phyloP scores from a whole-genome alignment of 768 basidiomycete genomes.

The Boletus patriciae region DNA sequence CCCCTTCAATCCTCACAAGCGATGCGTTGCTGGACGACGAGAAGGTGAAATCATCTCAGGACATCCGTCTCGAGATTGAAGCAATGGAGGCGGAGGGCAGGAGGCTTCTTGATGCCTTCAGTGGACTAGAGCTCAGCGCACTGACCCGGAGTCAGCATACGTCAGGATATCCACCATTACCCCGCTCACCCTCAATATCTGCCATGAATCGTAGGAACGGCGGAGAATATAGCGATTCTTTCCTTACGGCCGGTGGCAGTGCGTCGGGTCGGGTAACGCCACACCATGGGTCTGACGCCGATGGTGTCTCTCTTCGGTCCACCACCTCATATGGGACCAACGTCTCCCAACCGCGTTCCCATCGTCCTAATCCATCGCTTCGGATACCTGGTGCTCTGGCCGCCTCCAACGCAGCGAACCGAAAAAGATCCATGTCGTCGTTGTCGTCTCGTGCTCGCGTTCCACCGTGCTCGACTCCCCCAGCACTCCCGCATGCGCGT shows the following conservation, averaged over 20 bases:
- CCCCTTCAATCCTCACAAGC: constrained; percentile 30
- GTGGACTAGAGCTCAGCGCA: constrained; percentile 70
- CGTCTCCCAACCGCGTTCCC: constrained; percentile 47
- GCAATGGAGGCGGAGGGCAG: constrained; percentile 69
- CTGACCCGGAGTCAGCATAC: constrained; percentile 43
- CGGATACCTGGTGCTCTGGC: constrained; percentile 35
- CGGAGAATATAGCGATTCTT: constrained; percentile 27
- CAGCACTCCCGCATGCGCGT: constrained; percentile 31
- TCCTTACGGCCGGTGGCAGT: constrained; percentile 24
- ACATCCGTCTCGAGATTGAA: constrained; percentile 66
- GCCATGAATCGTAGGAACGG: constrained; percentile 26
- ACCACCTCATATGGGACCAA: constrained; percentile 51
- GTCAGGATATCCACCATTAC: constrained; percentile 22
- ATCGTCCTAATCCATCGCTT: constrained; percentile 40
- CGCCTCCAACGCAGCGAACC: constrained; percentile 36
- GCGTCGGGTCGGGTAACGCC: constrained; percentile 34
- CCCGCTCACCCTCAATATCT: constrained; percentile 33
- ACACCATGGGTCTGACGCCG: constrained; percentile 41
- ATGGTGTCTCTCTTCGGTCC: constrained; percentile 54
- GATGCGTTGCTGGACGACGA: constrained; percentile 54
- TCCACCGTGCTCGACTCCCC: constrained; percentile 36
- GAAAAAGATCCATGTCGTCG: constrained; percentile 65
- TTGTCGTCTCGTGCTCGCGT: constrained; percentile 47
- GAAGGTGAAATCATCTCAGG: constrained; percentile 54
- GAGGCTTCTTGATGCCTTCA: constrained; percentile 76